Evolutionary conservation across 140 eudicot species (phyloP).

Genomic region (Senecio squalidus): DNA sequence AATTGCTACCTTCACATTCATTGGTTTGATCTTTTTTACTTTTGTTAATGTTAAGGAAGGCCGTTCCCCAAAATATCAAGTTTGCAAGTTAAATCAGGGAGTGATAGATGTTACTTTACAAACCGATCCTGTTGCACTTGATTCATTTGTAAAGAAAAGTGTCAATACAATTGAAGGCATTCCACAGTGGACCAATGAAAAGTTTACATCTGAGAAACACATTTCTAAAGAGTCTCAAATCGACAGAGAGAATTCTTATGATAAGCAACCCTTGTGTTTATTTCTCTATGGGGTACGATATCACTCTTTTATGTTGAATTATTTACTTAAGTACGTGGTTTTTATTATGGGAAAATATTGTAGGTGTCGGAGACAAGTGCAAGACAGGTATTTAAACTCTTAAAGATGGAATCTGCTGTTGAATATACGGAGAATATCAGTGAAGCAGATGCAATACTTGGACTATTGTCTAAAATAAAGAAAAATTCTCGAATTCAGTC

Average conservation of each 20-base stretch:
- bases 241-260: slow-evolving; percentile 26
- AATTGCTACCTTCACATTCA: not conserved
- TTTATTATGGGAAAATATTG: slow-evolving; percentile 29
- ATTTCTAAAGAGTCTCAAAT: slow-evolving; percentile 26
- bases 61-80: slow-evolving; percentile 66
- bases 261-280: slow-evolving; percentile 41
- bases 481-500: slow-evolving; percentile 85
- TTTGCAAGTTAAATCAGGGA: slow-evolving; percentile 54
- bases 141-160: slow-evolving; percentile 22
- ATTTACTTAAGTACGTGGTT: not conserved
- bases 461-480: slow-evolving; percentile 69
- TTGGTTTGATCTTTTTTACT: slow-evolving; percentile 14
- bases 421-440: slow-evolving; percentile 81
- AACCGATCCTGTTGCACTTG: slow-evolving; percentile 22
- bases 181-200: slow-evolving; percentile 29
- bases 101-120: slow-evolving; percentile 23
- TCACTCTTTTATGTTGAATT: slow-evolving; percentile 7
- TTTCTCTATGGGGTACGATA: slow-evolving; percentile 87
- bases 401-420: slow-evolving; percentile 50
- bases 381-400: slow-evolving; percentile 59
- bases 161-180: slow-evolving; percentile 34
- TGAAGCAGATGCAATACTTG: slow-evolving; percentile 87
- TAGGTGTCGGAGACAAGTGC: slow-evolving; percentile 77
- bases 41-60: slow-evolving; percentile 51
- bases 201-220: slow-evolving; percentile 20